Percentiles rank a stretch among this genome's conserved stretches.
phyloP scores from a whole-genome alignment of 495 filamentous ascomycete species.

The Podospora appendiculata region DNA sequence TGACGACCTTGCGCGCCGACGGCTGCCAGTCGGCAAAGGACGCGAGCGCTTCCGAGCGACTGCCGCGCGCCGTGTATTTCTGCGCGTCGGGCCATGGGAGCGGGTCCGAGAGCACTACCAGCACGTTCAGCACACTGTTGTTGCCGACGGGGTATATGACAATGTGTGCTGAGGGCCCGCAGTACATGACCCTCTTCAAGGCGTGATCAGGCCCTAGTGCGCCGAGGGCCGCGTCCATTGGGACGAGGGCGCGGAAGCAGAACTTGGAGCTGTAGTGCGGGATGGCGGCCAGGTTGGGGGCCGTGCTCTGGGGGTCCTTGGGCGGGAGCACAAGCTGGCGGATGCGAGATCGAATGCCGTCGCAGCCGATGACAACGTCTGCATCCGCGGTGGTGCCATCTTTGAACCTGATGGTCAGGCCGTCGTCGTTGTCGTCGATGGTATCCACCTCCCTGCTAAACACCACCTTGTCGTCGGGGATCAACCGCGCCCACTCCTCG shows the following conservation, averaged over 20 bases:
- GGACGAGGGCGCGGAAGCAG: constrained; percentile 35
- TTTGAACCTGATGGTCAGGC: constrained; percentile 20
- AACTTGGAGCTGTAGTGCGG: constrained; percentile 31
- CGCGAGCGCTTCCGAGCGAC: constrained; percentile 19
- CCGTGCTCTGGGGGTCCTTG: constrained; percentile 2
- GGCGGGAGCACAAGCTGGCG: constrained; percentile 27
- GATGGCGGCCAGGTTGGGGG: constrained; percentile 10
- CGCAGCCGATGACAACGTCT: constrained; percentile 36
- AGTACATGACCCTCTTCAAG: constrained; percentile 34
- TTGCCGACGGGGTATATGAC: constrained; percentile 34
- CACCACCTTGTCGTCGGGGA: constrained; percentile 13
- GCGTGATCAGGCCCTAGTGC: constrained; percentile 20
- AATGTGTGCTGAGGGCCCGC: constrained; percentile 28
- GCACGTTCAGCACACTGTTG: constrained; percentile 28
- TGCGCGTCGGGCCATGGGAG: constrained; percentile 24
- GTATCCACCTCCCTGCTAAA: constrained; percentile 27
- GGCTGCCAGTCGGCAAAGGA: constrained; percentile 33
- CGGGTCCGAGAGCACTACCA: constrained; percentile 30
- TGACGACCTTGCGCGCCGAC: constrained; percentile 27
- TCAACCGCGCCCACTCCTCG: constrained; percentile 30
- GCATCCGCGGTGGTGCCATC: constrained; percentile 26
- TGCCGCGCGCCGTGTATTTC: constrained; percentile 23
- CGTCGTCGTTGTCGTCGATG: constrained; percentile 6
- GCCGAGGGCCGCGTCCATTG: constrained; percentile 25
- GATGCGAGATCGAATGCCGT: constrained; percentile 36